Percentiles rank a stretch among this genome's conserved stretches.
phyloP scores from a whole-genome alignment of 108 stramenopile species.

The Cylindrotheca fusiformis region DNA sequence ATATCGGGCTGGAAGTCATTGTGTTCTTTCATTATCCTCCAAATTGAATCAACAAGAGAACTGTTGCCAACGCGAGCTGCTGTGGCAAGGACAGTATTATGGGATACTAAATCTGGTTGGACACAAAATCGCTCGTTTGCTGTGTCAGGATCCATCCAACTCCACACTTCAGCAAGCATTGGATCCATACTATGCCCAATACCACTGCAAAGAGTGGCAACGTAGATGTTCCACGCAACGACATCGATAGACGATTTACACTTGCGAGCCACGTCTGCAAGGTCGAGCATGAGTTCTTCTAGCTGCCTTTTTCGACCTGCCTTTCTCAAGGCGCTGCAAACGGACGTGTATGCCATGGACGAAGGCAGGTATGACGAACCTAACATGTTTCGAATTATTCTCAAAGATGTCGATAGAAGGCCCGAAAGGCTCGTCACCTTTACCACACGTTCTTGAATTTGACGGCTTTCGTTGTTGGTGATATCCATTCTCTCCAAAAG shows the following conservation, averaged over 20 bases:
- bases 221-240: conserved; percentile 69
- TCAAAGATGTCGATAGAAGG: conserved; percentile 41
- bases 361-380: conserved; percentile 34
- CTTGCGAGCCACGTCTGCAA: conserved; percentile 23
- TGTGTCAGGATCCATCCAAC: conserved; percentile 5
- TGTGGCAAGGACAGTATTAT: conserved; percentile 50
- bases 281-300: conserved; percentile 30
- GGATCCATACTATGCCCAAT: conserved; percentile 15
- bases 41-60: conserved; percentile 38
- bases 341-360: conserved; percentile 42
- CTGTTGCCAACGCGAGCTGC: conserved; percentile 52
- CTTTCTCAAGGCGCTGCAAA: conserved; percentile 41
- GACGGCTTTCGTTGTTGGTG: conserved; percentile 1
- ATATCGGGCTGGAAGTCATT: conserved; percentile 38
- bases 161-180: conserved; percentile 1
- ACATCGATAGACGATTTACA: neutral
- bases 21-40: conserved; percentile 28
- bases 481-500: neutral
- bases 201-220: conserved; percentile 64
- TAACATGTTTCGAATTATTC: conserved; percentile 33
- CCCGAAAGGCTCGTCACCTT: conserved; percentile 58
- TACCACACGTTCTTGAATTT: conserved; percentile 58
- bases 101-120: conserved; percentile 52
- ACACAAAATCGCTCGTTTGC: conserved; percentile 36
- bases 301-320: conserved; percentile 35